These are phyloP conservation scores for Papilionanthe hybrid DNA, from an alignment of 116 monocot genomes.

Conservation along the genomic window DNA sequence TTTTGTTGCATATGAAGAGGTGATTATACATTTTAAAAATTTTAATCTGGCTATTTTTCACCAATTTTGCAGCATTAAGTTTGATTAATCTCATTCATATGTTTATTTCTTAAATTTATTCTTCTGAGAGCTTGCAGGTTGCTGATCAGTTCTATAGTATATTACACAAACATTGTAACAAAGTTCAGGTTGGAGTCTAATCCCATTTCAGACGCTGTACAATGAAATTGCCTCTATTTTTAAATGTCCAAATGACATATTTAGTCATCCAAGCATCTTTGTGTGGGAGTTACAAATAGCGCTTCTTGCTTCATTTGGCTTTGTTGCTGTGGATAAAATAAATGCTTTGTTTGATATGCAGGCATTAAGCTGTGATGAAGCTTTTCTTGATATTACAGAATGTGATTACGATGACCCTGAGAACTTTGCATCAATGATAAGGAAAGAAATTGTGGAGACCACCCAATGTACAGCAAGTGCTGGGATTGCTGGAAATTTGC, in stretches of 20 bases:
- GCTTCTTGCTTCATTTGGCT: not conserved
- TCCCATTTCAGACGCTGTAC: not conserved
- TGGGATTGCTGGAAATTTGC: slow-evolving; percentile 64
- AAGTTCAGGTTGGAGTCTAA: slow-evolving; percentile 62
- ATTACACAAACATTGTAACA: slow-evolving; percentile 85
- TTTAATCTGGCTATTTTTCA: not conserved
- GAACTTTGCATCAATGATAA: slow-evolving; percentile 46
- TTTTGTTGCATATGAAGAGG: slow-evolving; percentile 89
- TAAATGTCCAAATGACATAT: not conserved
- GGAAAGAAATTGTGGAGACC: slow-evolving; percentile 52
- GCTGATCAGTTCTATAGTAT: slow-evolving; percentile 92
- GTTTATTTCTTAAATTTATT: not conserved
- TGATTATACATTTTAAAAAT: slow-evolving; percentile 9
- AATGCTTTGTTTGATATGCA: slow-evolving; percentile 27
- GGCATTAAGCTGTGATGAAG: slow-evolving; percentile 99
- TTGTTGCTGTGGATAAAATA: not conserved
- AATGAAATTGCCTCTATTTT: slow-evolving; percentile 1
- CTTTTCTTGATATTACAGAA: slow-evolving; percentile 72
- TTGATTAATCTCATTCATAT: slow-evolving; percentile 4
- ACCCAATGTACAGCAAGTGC: slow-evolving; percentile 70
- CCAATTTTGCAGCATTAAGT: not conserved
- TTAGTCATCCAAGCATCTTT: slow-evolving; percentile 1
- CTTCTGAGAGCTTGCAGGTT: slow-evolving; percentile 48
- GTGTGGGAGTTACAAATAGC: not conserved
- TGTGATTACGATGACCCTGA: slow-evolving; percentile 46